Evolutionary conservation across 257 asterid genomes (phyloP), one percentile per base, ranked within the genome.

Genomic region (Eucommia ulmoides): DNA sequence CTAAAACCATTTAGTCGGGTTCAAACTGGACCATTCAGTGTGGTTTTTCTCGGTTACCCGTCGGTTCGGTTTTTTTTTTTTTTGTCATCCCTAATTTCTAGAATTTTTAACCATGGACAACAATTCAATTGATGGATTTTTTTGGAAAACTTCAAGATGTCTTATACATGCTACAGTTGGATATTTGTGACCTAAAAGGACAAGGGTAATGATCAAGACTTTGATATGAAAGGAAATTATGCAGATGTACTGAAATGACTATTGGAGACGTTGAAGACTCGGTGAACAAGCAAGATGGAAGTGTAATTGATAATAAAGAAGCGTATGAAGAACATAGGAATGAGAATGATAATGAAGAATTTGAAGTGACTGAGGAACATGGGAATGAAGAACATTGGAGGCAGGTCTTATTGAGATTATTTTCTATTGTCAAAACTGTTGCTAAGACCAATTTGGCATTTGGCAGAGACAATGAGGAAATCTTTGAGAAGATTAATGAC

Each of bases 341-440:
- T n/a, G n/a, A n/a, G n/a, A n/a, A n/a, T n/a, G n/a, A n/a, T n/a
- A n/a, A n/a, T n/a, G n/a, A n/a, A n/a, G n/a, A n/a, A n/a, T n/a
- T n/a, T n/a, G n/a, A n/a, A n/a, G n/a, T n/a, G n/a, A n/a, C n/a
- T n/a, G n/a, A n/a, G n/a, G n/a, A n/a, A n/a, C n/a, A n/a, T n/a
- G n/a, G n/a, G n/a, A n/a, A n/a, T n/a, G n/a, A 24, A 45, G 44
- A 56, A 2, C 50, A 64, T 18, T 50, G 59, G 53, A 55, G 33
- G 45, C 24, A 63, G 3, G 58, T 50, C 19, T 45, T 55, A 11
- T 0, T 11, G 9, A 42, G 64, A 29, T 49, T 63, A 9, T 23
- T 63, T 25, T 20, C 2, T 1, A 16, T 50, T 41, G 63, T 55
- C 2, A 24, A 49, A 22, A 11, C 4, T 19, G 38, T 55, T 5